Evolutionary conservation across 2,329 filamentous ascomycete genomes (phyloP).

Genomic region (Raffaelea arxii): DNA sequence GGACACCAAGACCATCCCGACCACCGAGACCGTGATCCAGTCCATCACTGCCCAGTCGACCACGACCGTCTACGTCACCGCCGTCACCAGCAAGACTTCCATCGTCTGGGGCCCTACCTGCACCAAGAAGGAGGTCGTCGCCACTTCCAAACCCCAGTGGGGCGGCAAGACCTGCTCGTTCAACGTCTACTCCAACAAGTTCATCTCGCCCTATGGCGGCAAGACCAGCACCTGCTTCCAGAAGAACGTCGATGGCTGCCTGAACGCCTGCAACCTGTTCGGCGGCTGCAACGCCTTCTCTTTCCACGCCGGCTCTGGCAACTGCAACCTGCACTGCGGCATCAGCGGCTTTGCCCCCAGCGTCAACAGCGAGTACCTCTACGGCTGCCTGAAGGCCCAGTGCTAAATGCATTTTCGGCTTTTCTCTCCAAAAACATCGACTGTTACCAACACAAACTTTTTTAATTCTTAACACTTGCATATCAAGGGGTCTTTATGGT

Average conservation of each 20-base stretch:
- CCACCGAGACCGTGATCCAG: not conserved
- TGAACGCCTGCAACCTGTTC: conserved; percentile 3
- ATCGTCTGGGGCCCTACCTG: conserved; percentile 1
- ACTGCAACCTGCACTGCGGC: conserved; percentile 5
- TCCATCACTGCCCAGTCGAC: not conserved
- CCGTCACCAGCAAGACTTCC: not conserved
- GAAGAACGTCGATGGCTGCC: conserved; percentile 2
- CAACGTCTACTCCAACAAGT: conserved; percentile 3
- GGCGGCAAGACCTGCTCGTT: not conserved
- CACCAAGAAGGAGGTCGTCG: not conserved
- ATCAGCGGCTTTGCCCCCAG: not conserved
- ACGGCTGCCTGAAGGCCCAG: not conserved
- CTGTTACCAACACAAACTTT: too few species aligned
- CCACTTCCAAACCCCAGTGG: not conserved
- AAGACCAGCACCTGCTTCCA: not conserved
- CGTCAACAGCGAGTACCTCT: not conserved
- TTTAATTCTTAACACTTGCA: not conserved
- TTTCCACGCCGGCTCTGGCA: not conserved
- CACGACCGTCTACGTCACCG: not conserved
- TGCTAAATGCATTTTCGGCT: not conserved
- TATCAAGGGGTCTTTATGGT: too few species aligned
- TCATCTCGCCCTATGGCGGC: not conserved
- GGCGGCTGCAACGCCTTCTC: conserved; percentile 7
- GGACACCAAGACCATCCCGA: not conserved
- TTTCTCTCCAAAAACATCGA: not conserved